Base-by-base conservation (phyloP, 2,329 filamentous ascomycete species). In the Colletotrichum acutatum region DNA sequence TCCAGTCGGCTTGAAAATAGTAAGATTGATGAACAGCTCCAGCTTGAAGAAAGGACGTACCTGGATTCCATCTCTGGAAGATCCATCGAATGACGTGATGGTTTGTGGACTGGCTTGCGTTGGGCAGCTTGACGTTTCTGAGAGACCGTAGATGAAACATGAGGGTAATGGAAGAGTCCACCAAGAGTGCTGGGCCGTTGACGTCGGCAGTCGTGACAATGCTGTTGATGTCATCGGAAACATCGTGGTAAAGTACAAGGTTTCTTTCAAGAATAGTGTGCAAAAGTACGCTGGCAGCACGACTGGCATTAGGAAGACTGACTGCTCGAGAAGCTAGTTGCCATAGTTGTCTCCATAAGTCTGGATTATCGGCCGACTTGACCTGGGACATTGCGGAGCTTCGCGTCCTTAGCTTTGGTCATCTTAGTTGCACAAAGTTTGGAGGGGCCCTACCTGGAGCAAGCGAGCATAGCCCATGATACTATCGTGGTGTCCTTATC, bases 391-490 rank as follows among this genome's bases (percentile, higher is more conserved):
- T 67, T 12, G 78, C 79, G 56, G 80, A 85, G 66, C 83, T 85
- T 60, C 28, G 26, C 32, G 9, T 56, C 28, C 61, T 82, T 46
- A 83, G 77, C 8, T 49, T 49, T 49, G 19, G 42, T 19, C 16
- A 46, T n/a, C 19, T 19, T 49, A n/a, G 19, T 49, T 11, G 8
- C 11, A 22, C 42, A 8, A 8, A 49, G 19, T 22, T 22, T 49
- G 8, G 19, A 19, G 42, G 42, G 7, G 19, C 68, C 87, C 79
- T 84, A 95, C 94, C 93, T 94, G 74, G 94, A 87, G 79, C 95
- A 90, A n/a, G 92, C 92, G 65, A 98, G 81, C 85, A 97, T 90
- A 22, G 95, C 92, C 97, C 97, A 99, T 0, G 92, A 94, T 8
- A 92, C 89, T 53, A 92, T 84, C 9, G 83, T 81, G 16, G 84